A percentile compares a stretch with the other conserved stretches of the same genome.
phyloP scores from a whole-genome alignment of 352 stramenopile genomes.

The Pythium aquatile region DNA sequence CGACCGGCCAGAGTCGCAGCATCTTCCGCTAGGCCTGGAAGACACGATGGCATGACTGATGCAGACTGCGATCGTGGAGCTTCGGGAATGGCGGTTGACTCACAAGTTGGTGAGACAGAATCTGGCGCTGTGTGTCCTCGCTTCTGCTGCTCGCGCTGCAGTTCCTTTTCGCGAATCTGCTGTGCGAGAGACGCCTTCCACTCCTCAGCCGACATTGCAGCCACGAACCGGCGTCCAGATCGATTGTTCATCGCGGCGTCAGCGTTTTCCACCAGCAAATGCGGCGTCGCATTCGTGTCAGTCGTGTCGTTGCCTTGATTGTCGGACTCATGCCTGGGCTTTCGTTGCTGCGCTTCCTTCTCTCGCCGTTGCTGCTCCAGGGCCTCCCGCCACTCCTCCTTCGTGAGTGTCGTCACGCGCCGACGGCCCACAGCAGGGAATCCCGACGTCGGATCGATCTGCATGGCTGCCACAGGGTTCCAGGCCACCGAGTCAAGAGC shows the following conservation, averaged over 20 bases:
- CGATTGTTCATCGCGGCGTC: background rate
- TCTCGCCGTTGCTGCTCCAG: slow-evolving; percentile 38
- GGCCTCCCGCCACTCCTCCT: slow-evolving; percentile 38
- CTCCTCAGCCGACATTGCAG: slow-evolving; percentile 37
- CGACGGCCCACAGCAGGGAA: slow-evolving; percentile 18
- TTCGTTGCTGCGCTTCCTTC: slow-evolving; percentile 23
- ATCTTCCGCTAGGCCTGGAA: background rate
- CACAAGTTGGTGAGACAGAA: background rate
- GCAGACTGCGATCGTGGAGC: background rate
- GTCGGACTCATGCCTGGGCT: background rate
- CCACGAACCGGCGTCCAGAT: slow-evolving; percentile 32
- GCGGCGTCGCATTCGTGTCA: background rate
- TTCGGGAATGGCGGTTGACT: background rate
- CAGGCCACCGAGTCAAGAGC: background rate
- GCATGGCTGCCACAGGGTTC: background rate
- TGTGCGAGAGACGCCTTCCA: slow-evolving; percentile 47
- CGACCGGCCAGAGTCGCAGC: background rate
- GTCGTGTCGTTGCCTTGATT: background rate
- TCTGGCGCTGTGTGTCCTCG: slow-evolving; percentile 27
- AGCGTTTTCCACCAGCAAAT: background rate
- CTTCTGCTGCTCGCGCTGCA: slow-evolving; percentile 8
- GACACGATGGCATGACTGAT: background rate
- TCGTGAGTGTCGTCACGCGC: slow-evolving; percentile 29
- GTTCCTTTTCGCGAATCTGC: slow-evolving; percentile 48
- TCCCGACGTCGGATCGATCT: background rate